Evolutionary conservation across 805 yeast genomes (phyloP).

Genomic region (Hanseniaspora taiwanica): DNA sequence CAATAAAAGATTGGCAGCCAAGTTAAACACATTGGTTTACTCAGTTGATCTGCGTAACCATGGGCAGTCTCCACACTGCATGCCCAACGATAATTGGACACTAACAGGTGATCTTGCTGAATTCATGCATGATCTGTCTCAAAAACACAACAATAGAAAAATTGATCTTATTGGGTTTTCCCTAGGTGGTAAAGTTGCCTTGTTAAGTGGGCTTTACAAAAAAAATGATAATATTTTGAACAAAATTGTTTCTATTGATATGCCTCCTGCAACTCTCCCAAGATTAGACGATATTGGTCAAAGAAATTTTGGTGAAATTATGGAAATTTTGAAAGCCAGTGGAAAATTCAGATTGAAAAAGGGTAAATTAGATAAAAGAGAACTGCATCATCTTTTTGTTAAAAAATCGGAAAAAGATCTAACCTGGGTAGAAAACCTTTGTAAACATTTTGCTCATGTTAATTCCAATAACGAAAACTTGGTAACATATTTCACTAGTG

Average conservation of each 20-base stretch:
- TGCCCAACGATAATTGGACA: constrained; percentile 32
- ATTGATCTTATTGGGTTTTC: constrained; percentile 38
- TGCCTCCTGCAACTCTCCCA: constrained; percentile 20
- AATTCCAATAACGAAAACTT: constrained; percentile 8
- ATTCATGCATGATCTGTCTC: constrained; percentile 11
- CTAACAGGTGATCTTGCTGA: constrained; percentile 31
- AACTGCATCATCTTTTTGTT: constrained; percentile 5
- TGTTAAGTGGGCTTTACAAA: constrained; percentile 22
- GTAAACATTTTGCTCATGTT: constrained; percentile 10
- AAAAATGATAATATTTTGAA: constrained; percentile 14
- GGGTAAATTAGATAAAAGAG: constrained; percentile 13
- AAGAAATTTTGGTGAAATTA: constrained; percentile 13
- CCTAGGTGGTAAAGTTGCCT: constrained; percentile 48
- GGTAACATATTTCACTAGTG: constrained; percentile 18
- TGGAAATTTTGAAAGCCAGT: constrained; percentile 8
- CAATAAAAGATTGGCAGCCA: constrained; percentile 24
- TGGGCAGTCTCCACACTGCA: constrained; percentile 33
- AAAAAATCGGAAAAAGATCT: not conserved
- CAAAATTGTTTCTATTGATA: constrained; percentile 31
- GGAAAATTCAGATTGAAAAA: not conserved
- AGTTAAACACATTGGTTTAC: constrained; percentile 24
- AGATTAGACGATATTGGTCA: constrained; percentile 11
- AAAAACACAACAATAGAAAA: constrained; percentile 10
- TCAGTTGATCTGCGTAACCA: constrained; percentile 44
- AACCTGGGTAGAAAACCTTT: constrained; percentile 14